phyloP scores from a whole-genome alignment of 805 yeast species.

The Wickerhamiella nectarea region DNA sequence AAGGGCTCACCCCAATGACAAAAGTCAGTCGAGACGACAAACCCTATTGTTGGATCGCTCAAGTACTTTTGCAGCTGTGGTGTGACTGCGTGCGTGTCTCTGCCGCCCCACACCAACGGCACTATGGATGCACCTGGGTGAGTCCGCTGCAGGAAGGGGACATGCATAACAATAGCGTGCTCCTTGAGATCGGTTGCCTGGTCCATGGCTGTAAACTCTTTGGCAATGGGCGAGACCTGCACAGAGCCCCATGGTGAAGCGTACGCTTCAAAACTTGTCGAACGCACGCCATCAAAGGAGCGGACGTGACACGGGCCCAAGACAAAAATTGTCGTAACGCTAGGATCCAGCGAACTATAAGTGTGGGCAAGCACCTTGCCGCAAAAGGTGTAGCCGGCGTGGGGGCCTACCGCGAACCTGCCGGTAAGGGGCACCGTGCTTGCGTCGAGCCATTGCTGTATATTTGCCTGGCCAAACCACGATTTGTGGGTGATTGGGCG shows the following conservation, averaged over 20 bases:
- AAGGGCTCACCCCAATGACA: constrained; percentile 86
- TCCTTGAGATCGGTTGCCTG: constrained; percentile 63
- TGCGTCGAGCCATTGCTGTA: background rate
- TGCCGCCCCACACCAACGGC: constrained; percentile 68
- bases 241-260: constrained; percentile 77
- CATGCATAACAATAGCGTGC: constrained; percentile 91
- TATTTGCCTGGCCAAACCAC: background rate
- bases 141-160: constrained; percentile 49
- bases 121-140: constrained; percentile 38
- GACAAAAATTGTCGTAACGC: constrained; percentile 52
- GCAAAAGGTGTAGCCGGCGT: constrained; percentile 83
- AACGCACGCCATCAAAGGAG: constrained; percentile 50
- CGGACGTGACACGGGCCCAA: constrained; percentile 92
- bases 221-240: constrained; percentile 32
- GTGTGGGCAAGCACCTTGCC: constrained; percentile 69
- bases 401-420: constrained; percentile 51
- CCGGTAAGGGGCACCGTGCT: background rate
- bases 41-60: constrained; percentile 42
- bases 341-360: constrained; percentile 53
- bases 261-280: constrained; percentile 40
- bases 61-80: constrained; percentile 33
- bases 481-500: background rate
- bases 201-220: constrained; percentile 16
- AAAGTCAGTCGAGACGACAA: constrained; percentile 79
- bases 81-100: constrained; percentile 33